Evolutionary conservation across 2,329 filamentous ascomycete species (phyloP), one percentile per base, ranked within the genome.

Genomic region (Trichophyton verrucosum): DNA sequence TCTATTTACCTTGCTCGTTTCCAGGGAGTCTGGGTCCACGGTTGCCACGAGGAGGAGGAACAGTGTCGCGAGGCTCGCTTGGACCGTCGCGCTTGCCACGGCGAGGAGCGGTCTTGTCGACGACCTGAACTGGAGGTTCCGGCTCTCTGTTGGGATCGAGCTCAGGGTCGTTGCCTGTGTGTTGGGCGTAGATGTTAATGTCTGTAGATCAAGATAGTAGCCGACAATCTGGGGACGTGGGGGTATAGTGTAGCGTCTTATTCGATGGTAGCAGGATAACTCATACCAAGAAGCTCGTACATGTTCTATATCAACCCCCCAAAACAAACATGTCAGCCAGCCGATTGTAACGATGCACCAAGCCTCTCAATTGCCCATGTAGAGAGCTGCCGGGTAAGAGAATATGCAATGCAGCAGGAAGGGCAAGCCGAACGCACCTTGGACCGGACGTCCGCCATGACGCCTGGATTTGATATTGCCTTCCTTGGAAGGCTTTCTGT

Each of bases 201-300:
- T 57, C 46, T 44, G 49, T n/a, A 33, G 17, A 3, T 33, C 6
- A 8, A 53, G 13, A 33, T 1, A 15, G 49, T 7, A 27, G 13
- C n/a, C 17, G 33, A 33, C 15, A 15, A 11, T 2, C 22, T 15
- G n/a, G 9, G 4, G 4, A 33, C 22, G 27, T 7, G 6, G 27
- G 27, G 27, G 22, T 27, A 27, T 53, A 24, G 22, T 33, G n/a
- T n/a, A 24, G 11, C 24, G 24, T 11, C 9, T 30, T 30, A 22
- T 53, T 8, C 22, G 49, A 13, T 33, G 49, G 49, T 11, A 11
- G n/a, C n/a, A 24, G 20, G 20, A 47, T 11, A 9, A 44, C 6
- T 38, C 73, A 68, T 95, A 97, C 94, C 92, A 84, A 99, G 90
- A 81, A 95, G 87, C 84, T 94, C 92, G 84, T 89, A 97, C 74